Conservation (phyloP, 1,284 basidiomycete species). For the Pyrrhoderma noxium region DNA sequence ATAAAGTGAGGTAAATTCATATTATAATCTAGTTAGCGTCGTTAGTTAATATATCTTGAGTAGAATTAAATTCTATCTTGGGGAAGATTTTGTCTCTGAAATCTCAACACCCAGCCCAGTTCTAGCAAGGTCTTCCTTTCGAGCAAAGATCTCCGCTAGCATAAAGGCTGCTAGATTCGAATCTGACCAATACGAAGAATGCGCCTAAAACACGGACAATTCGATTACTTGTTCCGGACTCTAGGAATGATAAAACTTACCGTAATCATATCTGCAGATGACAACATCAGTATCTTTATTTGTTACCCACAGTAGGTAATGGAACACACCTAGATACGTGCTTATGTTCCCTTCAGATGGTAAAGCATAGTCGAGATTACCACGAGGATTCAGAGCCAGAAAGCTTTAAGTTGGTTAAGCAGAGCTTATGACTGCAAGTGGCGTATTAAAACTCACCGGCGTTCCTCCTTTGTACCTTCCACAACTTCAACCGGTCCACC, state of each 20-base stretch:
- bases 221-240: not conserved
- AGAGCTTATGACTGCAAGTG: not conserved
- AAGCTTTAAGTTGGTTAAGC: constrained; percentile 21
- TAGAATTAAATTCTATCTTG: too few species aligned
- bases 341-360: constrained; percentile 26
- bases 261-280: constrained; percentile 24
- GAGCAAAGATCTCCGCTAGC: constrained; percentile 26
- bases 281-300: not conserved
- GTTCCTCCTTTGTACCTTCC: constrained; percentile 24
- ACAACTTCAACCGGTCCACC: constrained; percentile 18
- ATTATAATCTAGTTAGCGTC: too few species aligned
- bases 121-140: constrained; percentile 24
- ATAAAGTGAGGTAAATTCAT: too few species aligned
- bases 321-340: constrained; percentile 24
- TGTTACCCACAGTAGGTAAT: not conserved
- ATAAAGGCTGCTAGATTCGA: constrained; percentile 26
- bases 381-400: constrained; percentile 26
- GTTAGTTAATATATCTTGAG: too few species aligned
- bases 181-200: constrained; percentile 27
- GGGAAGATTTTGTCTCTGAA: not conserved
- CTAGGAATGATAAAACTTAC: constrained; percentile 15
- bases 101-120: constrained; percentile 24
- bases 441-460: constrained; percentile 20
- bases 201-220: constrained; percentile 19
- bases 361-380: constrained; percentile 26